These are phyloP conservation scores for Voacanga thouarsii DNA, from an alignment of 257 asterid species.

Conservation along the genomic window DNA sequence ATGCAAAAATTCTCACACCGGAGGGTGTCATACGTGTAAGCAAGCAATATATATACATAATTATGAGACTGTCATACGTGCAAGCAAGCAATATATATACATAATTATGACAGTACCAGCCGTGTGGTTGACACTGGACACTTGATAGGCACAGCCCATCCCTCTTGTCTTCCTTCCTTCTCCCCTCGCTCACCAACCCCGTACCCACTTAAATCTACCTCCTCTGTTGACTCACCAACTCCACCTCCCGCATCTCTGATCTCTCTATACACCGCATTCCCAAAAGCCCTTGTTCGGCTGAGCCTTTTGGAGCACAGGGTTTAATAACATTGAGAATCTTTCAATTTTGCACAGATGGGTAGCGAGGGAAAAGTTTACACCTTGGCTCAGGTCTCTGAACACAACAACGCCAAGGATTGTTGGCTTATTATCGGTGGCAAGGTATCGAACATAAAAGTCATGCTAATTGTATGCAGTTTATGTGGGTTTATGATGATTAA, in stretches of 20 bases:
- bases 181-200: slow-evolving; percentile 27
- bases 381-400: slow-evolving; percentile 72
- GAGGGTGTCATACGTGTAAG: too few species aligned
- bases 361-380: slow-evolving; percentile 39
- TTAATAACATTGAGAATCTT: not conserved
- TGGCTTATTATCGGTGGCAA: slow-evolving; percentile 76
- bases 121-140: not conserved
- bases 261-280: not conserved
- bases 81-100: too few species aligned
- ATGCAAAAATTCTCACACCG: too few species aligned
- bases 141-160: slow-evolving; percentile 4
- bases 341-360: slow-evolving; percentile 39
- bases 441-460: slow-evolving; percentile 31
- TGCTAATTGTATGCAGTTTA: not conserved
- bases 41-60: not conserved
- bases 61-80: too few species aligned
- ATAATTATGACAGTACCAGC: not conserved
- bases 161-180: not conserved
- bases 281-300: not conserved
- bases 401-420: slow-evolving; percentile 72
- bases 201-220: slow-evolving; percentile 21
- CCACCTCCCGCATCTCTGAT: not conserved
- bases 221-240: not conserved
- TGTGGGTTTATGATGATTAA: slow-evolving; percentile 17
- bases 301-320: not conserved